Conservation (phyloP, 2,329 filamentous ascomycete species). For the Rugonectria rugulosa region DNA sequence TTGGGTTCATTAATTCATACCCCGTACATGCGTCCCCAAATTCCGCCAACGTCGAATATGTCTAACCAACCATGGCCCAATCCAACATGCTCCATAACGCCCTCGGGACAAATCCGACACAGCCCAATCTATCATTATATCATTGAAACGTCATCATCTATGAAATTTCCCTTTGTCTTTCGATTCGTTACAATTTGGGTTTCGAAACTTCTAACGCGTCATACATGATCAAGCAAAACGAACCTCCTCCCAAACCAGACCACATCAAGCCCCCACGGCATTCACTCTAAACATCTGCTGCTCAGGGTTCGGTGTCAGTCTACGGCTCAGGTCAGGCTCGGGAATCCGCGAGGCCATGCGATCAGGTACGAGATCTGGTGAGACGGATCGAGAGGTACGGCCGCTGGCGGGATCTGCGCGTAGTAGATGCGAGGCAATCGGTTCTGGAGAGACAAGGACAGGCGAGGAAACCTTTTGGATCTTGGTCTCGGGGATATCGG, state of each 20-base stretch:
- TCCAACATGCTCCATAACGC: too few relatives aligned
- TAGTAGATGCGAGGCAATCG: slow-evolving; percentile 62
- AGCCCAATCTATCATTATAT: slow-evolving; percentile 4
- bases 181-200: too few relatives aligned
- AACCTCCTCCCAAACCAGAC: not conserved
- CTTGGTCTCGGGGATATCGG: slow-evolving; percentile 47
- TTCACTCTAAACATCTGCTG: slow-evolving; percentile 46
- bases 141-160: too few relatives aligned
- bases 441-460: slow-evolving; percentile 61
- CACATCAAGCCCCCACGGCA: slow-evolving; percentile 27
- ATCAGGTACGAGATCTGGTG: slow-evolving; percentile 68
- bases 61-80: too few relatives aligned
- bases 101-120: too few relatives aligned
- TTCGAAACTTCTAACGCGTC: too few relatives aligned
- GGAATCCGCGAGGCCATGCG: slow-evolving; percentile 66
- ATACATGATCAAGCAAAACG: not conserved
- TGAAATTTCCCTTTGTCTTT: too few relatives aligned
- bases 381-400: slow-evolving; percentile 62
- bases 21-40: not conserved
- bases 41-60: not conserved
- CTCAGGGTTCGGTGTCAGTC: slow-evolving; percentile 59
- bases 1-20: not conserved
- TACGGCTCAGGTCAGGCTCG: slow-evolving; percentile 53
- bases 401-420: slow-evolving; percentile 63
- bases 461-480: slow-evolving; percentile 53